Evolutionary conservation across 140 eudicot species (phyloP), one percentile per base, ranked within the genome.

Genomic region (Cichorium intybus): DNA sequence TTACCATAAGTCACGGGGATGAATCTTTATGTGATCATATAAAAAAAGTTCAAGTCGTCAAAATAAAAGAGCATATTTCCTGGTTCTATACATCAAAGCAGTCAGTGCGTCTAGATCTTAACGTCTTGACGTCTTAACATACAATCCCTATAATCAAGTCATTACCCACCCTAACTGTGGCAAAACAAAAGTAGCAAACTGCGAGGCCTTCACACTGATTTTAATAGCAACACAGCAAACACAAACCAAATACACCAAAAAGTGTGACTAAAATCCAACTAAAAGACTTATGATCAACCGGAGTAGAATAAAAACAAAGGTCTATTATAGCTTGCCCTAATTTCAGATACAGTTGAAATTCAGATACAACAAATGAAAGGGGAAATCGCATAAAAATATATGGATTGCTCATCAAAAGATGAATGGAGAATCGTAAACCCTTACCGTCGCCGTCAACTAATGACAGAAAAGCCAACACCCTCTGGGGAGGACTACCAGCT

Each of bases 271-370:
- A 17, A 58, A 31, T 18, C 64, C 14, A 57, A 8, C 27, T 21
- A 17, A 10, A 10, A 17, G 16, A 58, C 1, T 43, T 0, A 31
- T 2, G 6, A 31, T 16, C 35, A 54, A 37, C 39, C 21, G 41
- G 53, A 67, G 73, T 31, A 31, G 22, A 22, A 23, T 33, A 66
- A 5, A 31, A 66, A 41, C 4, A 11, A 39, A 68, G 7, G 56
- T 45, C 59, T 37, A 28, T 58, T 15, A 70, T 59, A 70, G 18
- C 17, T 52, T 59, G 60, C 68, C 66, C 68, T 70, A 70, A 70
- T 48, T 60, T 58, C 9, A 18, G 12, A 47, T n/a, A 23, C 28
- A 49, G 29, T 7, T 35, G 49, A 72, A 50, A 14, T 24, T 60
- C 27, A 22, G 33, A 24, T 50, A 31, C 4, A 8, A 48, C 12